A percentile compares a stretch with the other conserved stretches of the same genome.
phyloP scores from a whole-genome alignment of 768 basidiomycete genomes.

The Boletus coccyginus region DNA sequence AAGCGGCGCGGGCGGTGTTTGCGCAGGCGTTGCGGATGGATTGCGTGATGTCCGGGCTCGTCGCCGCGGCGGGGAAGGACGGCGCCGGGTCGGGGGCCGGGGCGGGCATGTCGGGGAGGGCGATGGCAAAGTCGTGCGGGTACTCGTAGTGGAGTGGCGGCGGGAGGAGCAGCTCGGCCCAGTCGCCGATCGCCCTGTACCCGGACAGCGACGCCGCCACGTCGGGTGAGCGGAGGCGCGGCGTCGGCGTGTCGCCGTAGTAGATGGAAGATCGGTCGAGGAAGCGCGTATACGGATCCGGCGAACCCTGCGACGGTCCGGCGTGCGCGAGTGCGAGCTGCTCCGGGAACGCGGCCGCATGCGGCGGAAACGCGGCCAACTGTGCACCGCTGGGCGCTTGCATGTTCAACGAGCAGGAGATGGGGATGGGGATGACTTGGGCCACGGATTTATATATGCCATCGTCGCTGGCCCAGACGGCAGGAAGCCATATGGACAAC shows the following conservation, averaged over 20 bases:
- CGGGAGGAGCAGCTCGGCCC: conserved; percentile 21
- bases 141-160: conserved; percentile 21
- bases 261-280: conserved; percentile 30
- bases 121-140: background rate
- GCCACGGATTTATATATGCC: conserved; percentile 23
- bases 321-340: conserved; percentile 7
- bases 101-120: conserved; percentile 1
- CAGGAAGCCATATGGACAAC: background rate
- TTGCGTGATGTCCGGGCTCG: conserved; percentile 29
- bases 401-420: too few relatives aligned
- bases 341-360: conserved; percentile 14
- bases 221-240: conserved; percentile 18
- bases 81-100: conserved; percentile 1
- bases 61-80: conserved; percentile 7
- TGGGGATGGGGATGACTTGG: background rate
- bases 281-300: conserved; percentile 28
- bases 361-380: conserved; percentile 14
- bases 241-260: background rate
- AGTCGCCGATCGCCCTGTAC: conserved; percentile 25
- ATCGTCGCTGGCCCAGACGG: background rate
- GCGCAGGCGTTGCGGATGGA: conserved; percentile 33
- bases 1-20: conserved; percentile 15
- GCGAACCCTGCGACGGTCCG: conserved; percentile 3
- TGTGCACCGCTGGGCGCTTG: conserved; percentile 10
- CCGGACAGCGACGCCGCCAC: conserved; percentile 19